Base-by-base conservation (phyloP, 495 filamentous ascomycete genomes). In the Pyronema domesticum region DNA sequence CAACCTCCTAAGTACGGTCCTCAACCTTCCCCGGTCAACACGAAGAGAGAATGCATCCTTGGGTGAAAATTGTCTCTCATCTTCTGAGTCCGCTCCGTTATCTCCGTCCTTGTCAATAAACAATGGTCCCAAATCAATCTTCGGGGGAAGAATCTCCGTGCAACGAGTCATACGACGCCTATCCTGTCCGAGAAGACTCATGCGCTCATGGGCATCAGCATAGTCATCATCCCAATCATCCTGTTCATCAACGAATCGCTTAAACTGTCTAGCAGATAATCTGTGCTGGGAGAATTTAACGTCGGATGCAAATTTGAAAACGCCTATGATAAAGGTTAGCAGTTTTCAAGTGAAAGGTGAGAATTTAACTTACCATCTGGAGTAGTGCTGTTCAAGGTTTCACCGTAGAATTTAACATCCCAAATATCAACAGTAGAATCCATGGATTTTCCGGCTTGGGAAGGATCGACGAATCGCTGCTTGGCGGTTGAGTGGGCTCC, bases 351-450 rank as follows among this genome's bases (percentile, higher is more conserved):
- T 13, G 15, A 6, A 42, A 42, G 39, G 39, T 42, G 39, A 13
- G 39, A 42, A 3, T 42, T 42, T 42, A 42, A 7, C 39, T 42
- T 13, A 42, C 39, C 39, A 17, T 42, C 39, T 13, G 39, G 39
- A 2, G 39, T 42, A 23, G 45, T 47, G 8, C 18, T 18, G 45
- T 55, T 59, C 1, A 62, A 39, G 1, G 62, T 65, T 40, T 67
- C 55, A 19, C 18, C 15, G 46, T 65, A 67, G 53, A 59, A 65
- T 40, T 61, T 60, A n/a, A 64, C 63, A 35, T 67, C 65, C 65
- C 65, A 67, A 23, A 57, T 46, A 10, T 64, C 65, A 9, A 61
- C 63, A 6, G 65, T 67, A 30, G 44, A 44, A 50, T 67, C 65
- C 37, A 62, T 63, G 1, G 63, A 10, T n/a, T 30, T n/a, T 30